These are phyloP conservation scores for Microsporum canis DNA, from an alignment of 2,329 filamentous ascomycete genomes.

Conservation along the genomic window DNA sequence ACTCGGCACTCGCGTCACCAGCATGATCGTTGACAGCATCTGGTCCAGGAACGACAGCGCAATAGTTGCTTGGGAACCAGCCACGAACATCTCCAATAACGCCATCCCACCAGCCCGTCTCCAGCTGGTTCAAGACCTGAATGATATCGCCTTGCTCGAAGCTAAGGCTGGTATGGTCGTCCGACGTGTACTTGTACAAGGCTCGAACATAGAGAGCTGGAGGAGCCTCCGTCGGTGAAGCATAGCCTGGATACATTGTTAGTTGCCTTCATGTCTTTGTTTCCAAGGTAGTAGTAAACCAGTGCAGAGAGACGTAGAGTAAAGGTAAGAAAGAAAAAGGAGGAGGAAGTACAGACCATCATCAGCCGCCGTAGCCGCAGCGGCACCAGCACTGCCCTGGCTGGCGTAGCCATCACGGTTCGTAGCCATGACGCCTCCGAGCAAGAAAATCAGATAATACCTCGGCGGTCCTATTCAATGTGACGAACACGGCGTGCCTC, in stretches of 20 bases:
- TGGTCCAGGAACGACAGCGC: slow-evolving; percentile 66
- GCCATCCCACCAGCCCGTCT: slow-evolving; percentile 99
- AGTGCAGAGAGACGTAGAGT: too few species aligned
- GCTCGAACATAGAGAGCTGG: slow-evolving; percentile 75
- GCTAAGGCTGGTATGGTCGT: slow-evolving; percentile 91
- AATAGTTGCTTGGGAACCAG: slow-evolving; percentile 99
- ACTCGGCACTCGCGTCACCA: slow-evolving; percentile 41
- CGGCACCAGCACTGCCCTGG: background rate
- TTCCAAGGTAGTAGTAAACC: too few species aligned
- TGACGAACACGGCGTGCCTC: background rate
- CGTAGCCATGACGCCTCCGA: background rate
- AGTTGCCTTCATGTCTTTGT: background rate
- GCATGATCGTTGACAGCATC: slow-evolving; percentile 47
- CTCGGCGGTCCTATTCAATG: background rate
- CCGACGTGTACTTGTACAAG: slow-evolving; percentile 94
- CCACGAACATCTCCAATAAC: slow-evolving; percentile 93
- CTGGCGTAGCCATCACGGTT: background rate
- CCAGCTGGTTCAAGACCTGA: slow-evolving; percentile 93
- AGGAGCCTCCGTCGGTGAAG: slow-evolving; percentile 26
- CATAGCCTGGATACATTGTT: slow-evolving; percentile 3
- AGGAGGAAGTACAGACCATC: slow-evolving; percentile 1
- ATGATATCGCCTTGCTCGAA: slow-evolving; percentile 96
- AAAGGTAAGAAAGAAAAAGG: background rate
- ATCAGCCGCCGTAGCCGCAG: background rate
- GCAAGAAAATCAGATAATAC: background rate